Conservation (phyloP, 192 early-diverging fungal genomes). For the Globomyces pollinis-pini region DNA sequence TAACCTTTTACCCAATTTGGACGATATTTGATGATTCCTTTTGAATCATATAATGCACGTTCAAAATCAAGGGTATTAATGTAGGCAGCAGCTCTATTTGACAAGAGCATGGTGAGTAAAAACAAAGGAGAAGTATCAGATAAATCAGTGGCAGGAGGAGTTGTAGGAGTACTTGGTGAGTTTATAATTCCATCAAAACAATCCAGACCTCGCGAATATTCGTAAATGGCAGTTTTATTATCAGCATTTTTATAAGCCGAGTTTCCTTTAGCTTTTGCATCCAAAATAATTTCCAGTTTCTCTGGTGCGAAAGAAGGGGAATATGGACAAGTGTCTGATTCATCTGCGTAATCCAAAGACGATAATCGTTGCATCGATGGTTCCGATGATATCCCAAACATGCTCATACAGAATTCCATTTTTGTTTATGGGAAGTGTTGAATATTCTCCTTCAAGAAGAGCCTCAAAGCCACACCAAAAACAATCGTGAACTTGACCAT, state of each 20-base stretch:
- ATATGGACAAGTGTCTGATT: neutral
- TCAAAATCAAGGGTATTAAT: slow-evolving; percentile 52
- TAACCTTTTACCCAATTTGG: slow-evolving; percentile 33
- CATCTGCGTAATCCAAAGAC: neutral
- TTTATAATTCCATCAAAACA: slow-evolving; percentile 1
- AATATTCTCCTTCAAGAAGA: no score
- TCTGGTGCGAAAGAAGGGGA: slow-evolving; percentile 28
- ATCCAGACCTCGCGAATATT: neutral
- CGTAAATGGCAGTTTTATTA: neutral
- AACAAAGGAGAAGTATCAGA: slow-evolving; percentile 32
- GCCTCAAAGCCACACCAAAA: no score
- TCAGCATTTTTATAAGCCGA: neutral
- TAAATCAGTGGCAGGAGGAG: slow-evolving; percentile 1
- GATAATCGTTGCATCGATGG: neutral
- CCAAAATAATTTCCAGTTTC: neutral
- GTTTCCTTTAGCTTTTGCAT: neutral
- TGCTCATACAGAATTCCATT: slow-evolving; percentile 3
- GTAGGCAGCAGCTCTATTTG: slow-evolving; percentile 64
- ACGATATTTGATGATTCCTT: slow-evolving; percentile 44
- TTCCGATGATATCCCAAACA: neutral
- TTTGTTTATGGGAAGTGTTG: no score
- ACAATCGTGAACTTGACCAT: no score
- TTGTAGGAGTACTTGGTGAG: slow-evolving; percentile 9
- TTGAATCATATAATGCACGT: slow-evolving; percentile 63
- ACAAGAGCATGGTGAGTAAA: slow-evolving; percentile 62